Conservation (phyloP, 177 flowering plant species). For the Tripterygium wilfordii region DNA sequence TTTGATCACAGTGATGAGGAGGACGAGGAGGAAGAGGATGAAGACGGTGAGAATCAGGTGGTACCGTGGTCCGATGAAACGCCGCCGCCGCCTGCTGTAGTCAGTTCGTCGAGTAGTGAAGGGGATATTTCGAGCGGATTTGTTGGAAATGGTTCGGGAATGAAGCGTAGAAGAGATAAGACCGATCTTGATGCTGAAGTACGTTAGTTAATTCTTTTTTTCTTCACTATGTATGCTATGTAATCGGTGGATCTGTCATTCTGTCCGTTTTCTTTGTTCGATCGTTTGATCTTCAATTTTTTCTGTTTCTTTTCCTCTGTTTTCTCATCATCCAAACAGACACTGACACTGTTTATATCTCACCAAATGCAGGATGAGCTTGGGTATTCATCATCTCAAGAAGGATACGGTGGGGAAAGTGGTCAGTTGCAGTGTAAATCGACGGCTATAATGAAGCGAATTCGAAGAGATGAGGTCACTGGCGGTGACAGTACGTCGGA, state of each 20-base stretch:
- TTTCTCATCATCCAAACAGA: constrained; percentile 1
- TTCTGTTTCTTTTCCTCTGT: not conserved
- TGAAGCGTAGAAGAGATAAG: constrained; percentile 34
- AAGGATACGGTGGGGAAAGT: constrained; percentile 1
- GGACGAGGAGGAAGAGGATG: constrained; percentile 23
- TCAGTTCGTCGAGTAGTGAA: constrained; percentile 36
- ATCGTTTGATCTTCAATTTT: not conserved
- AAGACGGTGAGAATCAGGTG: constrained; percentile 57
- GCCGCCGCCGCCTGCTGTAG: constrained; percentile 22
- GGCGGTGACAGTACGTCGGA: constrained; percentile 4
- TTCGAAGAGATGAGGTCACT: constrained; percentile 4
- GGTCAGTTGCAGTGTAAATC: constrained; percentile 11
- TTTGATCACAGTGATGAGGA: constrained; percentile 10
- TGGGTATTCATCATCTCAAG: constrained; percentile 7
- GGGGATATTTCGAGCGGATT: constrained; percentile 7
- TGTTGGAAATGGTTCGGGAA: constrained; percentile 2
- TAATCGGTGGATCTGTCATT: not conserved
- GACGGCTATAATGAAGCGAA: constrained; percentile 14
- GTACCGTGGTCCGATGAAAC: constrained; percentile 49
- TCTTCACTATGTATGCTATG: not conserved
- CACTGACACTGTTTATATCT: not conserved
- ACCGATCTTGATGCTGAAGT: constrained; percentile 30
- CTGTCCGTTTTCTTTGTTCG: no score
- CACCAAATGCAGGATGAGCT: constrained; percentile 14
- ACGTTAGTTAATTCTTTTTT: not conserved